Base-by-base conservation (phyloP, 2,329 filamentous ascomycete species). In the Talaromyces amestolkiae region DNA sequence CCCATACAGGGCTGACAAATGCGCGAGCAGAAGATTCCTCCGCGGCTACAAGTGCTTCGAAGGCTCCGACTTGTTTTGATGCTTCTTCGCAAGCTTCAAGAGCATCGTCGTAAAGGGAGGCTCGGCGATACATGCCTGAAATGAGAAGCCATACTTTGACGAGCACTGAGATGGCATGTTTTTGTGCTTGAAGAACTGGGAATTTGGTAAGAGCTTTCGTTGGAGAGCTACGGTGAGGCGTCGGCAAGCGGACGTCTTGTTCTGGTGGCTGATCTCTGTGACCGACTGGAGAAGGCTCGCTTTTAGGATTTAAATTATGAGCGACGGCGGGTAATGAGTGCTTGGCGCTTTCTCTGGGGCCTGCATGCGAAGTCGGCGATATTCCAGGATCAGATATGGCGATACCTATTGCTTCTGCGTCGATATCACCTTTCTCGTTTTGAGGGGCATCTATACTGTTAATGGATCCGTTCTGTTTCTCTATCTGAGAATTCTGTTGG, bases 91-190 rank as follows among this genome's bases (percentile, higher is more conserved):
- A 86, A 7, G 94, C 92, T 61, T 89, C 91, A 70, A 86, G 87
- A 13, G 91, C 88, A 75, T 98, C 94, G 22, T 93, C 89, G 64
- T 87, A 87, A 81, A 96, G 87, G 9, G 86, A 86, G 8, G 94
- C 92, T 62, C 92, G 87, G 33, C 92, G 87, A 74, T 98, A 99
- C 69, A 98, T 89, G 0, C 90, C 90, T 2, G 92, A 90, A 67
- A 97, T 92, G 74, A 95, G 90, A 9, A 97, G 83, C 95, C 95
- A 99, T 37, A 97, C 88, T 69, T 89, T 90, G 22, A 93, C 82
- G 17, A 99, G 78, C 11, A 89, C 74, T 4, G 82, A 81, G 13
- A 87, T 79, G 17, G 82, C 84, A 65, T 87, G 85, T 63, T 83
- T 83, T 61, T 85, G 82, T 59, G 83, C 81, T 67, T 86, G 82